Percentiles rank a stretch among this genome's conserved stretches.
phyloP scores from a whole-genome alignment of 768 basidiomycete genomes.

The Mrakia blollopis region DNA sequence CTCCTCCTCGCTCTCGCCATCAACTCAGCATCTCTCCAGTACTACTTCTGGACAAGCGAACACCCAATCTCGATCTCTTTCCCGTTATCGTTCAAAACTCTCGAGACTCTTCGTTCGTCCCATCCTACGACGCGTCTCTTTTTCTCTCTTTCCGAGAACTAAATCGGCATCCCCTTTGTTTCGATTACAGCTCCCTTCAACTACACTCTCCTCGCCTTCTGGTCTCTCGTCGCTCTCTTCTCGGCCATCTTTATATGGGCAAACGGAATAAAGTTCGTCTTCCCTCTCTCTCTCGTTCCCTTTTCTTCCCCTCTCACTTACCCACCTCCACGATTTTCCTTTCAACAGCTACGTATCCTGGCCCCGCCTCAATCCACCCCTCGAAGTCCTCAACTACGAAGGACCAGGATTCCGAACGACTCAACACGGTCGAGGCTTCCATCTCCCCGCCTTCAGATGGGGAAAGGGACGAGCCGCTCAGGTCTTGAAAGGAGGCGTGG shows the following conservation, averaged over 20 bases:
- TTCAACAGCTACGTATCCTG: conserved; percentile 92
- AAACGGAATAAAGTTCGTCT: conserved; percentile 59
- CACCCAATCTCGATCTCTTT: too few species aligned
- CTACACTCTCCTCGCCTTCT: conserved; percentile 72
- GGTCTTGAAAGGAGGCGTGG: background rate
- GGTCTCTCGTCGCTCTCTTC: conserved; percentile 57
- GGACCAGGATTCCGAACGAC: conserved; percentile 82
- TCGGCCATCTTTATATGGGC: conserved; percentile 64
- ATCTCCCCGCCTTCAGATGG: background rate
- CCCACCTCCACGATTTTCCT: conserved; percentile 45
- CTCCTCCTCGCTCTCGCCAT: conserved; percentile 74
- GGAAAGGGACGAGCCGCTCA: background rate
- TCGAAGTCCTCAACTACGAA: conserved; percentile 74
- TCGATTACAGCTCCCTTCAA: conserved; percentile 39
- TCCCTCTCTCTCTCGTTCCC: background rate
- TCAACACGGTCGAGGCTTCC: conserved; percentile 61
- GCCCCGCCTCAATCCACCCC: conserved; percentile 77
- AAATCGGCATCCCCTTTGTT: background rate
- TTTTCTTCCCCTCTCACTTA: background rate
- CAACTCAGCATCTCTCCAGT: conserved; percentile 48
- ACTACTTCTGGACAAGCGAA: conserved; percentile 46
- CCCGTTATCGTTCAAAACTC: too few species aligned
- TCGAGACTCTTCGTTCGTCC: too few species aligned
- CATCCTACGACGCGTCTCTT: background rate
- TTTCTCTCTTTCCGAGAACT: background rate